phyloP scores from a whole-genome alignment of 1,284 basidiomycete genomes.

The Vanrija sp. region DNA sequence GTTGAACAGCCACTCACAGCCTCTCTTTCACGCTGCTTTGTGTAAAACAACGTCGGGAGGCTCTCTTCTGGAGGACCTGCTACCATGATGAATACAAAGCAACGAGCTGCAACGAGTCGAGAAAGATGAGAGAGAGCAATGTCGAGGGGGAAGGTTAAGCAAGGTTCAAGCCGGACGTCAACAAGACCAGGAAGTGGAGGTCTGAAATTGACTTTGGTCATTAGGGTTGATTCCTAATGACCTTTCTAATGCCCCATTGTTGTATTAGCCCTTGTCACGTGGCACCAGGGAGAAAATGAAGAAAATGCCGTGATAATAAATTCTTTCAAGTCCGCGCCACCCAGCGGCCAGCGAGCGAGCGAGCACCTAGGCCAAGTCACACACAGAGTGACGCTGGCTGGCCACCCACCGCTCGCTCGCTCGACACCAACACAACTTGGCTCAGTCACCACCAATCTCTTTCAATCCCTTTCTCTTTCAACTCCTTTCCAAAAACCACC shows the following conservation, averaged over 20 bases:
- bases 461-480: not conserved
- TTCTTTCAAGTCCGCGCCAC: not conserved
- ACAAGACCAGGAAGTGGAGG: not conserved
- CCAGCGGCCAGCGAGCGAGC: too few species aligned
- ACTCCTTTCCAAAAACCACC: not conserved
- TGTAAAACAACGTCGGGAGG: constrained; percentile 19
- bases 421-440: not conserved
- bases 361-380: too few species aligned
- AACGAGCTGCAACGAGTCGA: too few species aligned
- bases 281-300: constrained; percentile 9
- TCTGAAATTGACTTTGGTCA: not conserved
- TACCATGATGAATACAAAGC: not conserved
- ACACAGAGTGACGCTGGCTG: too few species aligned
- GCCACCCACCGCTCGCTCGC: too few species aligned
- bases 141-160: too few species aligned
- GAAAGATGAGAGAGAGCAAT: not conserved
- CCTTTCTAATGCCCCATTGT: not conserved
- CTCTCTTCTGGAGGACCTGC: constrained; percentile 29
- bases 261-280: not conserved
- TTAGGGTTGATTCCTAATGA: not conserved
- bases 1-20: constrained; percentile 23
- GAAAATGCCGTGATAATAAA: constrained; percentile 4
- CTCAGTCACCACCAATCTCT: not conserved
- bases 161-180: too few species aligned
- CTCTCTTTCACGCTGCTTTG: constrained; percentile 33